Percentiles rank a stretch among this genome's conserved stretches.
Evolutionary conservation across 371 early-diverging fungal species (phyloP).

Genomic region (Mortierella sp.): DNA sequence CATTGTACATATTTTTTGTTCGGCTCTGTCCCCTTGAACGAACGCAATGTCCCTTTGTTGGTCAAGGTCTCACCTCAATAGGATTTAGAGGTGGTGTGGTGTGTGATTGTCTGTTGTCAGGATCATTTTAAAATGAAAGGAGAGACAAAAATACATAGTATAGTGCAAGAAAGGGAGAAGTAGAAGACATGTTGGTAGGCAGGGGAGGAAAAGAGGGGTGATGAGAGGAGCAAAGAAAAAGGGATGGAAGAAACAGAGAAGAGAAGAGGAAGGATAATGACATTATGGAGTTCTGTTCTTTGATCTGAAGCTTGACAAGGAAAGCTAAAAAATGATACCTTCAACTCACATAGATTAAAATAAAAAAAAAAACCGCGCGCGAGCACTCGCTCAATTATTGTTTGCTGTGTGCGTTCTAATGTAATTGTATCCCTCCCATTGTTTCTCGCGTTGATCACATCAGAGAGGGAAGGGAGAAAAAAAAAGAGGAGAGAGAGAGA

Average conservation of each 20-base stretch:
- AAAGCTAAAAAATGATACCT: no score
- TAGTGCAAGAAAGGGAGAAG: not conserved
- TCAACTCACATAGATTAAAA: not conserved
- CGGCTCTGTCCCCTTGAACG: constrained; percentile 5
- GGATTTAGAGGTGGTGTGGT: not conserved
- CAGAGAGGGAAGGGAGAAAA: not conserved
- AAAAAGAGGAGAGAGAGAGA: not conserved
- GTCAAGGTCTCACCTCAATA: not conserved
- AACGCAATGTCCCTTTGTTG: not conserved
- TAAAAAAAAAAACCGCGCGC: not conserved
- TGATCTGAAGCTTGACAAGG: not conserved
- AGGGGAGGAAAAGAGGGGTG: not conserved
- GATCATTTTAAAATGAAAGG: not conserved
- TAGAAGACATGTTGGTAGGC: not conserved
- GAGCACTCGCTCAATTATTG: not conserved
- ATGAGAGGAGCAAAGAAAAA: not conserved
- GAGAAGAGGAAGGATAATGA: not conserved
- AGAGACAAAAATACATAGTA: not conserved
- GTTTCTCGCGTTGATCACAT: no score
- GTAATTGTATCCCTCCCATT: not conserved
- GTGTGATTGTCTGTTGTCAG: not conserved
- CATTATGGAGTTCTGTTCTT: not conserved
- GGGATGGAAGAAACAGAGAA: not conserved
- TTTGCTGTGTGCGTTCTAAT: not conserved
- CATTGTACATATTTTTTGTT: not conserved